These are phyloP conservation scores for Glaciozyma martinii DNA, from an alignment of 768 basidiomycete genomes.

Conservation along the genomic window DNA sequence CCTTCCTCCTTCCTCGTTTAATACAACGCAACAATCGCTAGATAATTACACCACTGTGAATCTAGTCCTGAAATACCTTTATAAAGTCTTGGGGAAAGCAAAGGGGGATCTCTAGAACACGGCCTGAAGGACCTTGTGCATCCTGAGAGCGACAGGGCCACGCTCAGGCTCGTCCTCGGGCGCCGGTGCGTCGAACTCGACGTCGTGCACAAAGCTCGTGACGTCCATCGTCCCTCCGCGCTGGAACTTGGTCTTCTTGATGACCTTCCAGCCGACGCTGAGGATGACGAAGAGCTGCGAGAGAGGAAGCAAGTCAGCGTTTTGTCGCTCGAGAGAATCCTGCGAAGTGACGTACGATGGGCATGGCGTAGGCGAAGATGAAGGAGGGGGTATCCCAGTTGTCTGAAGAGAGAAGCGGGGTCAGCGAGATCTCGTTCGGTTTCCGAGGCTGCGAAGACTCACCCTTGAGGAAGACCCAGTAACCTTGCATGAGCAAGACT, in stretches of 20 bases:
- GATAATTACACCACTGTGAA: no score
- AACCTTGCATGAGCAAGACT: neutral
- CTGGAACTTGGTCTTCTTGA: conserved; percentile 3
- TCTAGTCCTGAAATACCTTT: no score
- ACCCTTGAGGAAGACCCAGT: conserved; percentile 1
- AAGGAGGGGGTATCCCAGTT: neutral
- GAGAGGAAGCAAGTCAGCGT: neutral
- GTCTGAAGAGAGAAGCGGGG: no score
- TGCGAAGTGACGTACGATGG: neutral
- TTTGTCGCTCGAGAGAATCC: neutral
- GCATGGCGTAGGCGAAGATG: neutral
- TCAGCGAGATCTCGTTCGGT: neutral
- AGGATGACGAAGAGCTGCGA: neutral
- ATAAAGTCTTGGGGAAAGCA: no score
- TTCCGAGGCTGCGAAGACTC: neutral
- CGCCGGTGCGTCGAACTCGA: neutral
- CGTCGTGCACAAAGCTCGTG: neutral
- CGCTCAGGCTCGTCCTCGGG: no score
- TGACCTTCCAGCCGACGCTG: neutral
- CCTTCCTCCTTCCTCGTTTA: no score
- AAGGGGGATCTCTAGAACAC: no score
- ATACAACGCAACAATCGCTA: no score
- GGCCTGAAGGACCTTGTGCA: no score
- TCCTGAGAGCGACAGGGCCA: no score
- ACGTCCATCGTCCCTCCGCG: neutral